Conservation (phyloP, 352 stramenopile genomes). For the Phytophthora syringae region DNA sequence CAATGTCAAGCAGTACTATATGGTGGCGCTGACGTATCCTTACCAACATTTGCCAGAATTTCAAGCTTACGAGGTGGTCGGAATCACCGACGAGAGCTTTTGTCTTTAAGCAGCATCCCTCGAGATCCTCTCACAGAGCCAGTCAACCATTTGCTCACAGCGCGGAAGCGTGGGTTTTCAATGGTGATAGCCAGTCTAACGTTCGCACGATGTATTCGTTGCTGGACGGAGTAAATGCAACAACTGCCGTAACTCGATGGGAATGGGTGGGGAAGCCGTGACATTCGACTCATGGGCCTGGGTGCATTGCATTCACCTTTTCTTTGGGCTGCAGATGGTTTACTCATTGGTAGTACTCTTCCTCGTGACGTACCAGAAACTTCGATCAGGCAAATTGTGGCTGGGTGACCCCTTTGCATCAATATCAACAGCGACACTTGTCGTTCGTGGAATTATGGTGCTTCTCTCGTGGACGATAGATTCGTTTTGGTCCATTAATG, state of each 20-base stretch:
- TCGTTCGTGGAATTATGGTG: conserved; percentile 21
- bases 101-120: conserved; percentile 21
- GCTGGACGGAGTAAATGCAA: conserved; percentile 13
- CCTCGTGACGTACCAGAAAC: conserved; percentile 24
- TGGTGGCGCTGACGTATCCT: conserved; percentile 37
- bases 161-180: conserved; percentile 36
- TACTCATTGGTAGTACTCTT: conserved; percentile 30
- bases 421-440: conserved; percentile 29
- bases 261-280: conserved; percentile 20
- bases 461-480: conserved; percentile 37
- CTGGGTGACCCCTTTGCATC: conserved; percentile 47
- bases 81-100: conserved; percentile 21
- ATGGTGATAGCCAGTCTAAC: conserved; percentile 36
- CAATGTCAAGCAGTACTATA: conserved; percentile 21
- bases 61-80: conserved; percentile 27
- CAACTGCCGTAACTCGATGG: conserved; percentile 13
- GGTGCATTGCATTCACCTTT: conserved; percentile 43
- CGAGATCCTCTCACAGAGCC: conserved; percentile 14
- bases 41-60: conserved; percentile 37
- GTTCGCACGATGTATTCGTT: conserved; percentile 25
- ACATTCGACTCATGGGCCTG: conserved; percentile 46
- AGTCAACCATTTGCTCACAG: conserved; percentile 34
- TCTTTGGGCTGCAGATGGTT: conserved; percentile 36
- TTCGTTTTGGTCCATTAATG: conserved; percentile 39
- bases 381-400: conserved; percentile 31